These are phyloP conservation scores for Talaromyces sp. DNA, from an alignment of 2,329 filamentous ascomycete genomes.

Conservation along the genomic window DNA sequence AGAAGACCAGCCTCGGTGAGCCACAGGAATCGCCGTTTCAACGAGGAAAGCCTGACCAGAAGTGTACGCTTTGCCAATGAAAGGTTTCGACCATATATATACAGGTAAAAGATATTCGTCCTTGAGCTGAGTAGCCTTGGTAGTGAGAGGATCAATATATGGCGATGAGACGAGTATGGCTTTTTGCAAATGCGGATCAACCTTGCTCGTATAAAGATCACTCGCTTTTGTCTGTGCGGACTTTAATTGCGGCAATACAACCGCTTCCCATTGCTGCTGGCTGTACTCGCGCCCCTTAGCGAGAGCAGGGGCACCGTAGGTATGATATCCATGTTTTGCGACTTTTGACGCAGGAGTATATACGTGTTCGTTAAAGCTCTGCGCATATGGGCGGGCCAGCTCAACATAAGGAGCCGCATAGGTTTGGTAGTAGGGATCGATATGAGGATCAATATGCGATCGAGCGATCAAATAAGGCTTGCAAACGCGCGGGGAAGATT, in stretches of 20 bases:
- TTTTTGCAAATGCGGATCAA: slow-evolving; percentile 69
- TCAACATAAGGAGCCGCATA: slow-evolving; percentile 83
- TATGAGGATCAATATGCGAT: slow-evolving; percentile 64
- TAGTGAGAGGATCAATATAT: slow-evolving; percentile 63
- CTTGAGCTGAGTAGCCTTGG: slow-evolving; percentile 62
- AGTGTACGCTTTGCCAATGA: slow-evolving; percentile 63
- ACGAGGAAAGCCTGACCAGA: slow-evolving; percentile 61
- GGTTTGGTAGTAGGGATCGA: slow-evolving; percentile 77
- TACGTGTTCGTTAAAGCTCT: slow-evolving; percentile 52
- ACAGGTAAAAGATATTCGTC: slow-evolving; percentile 68
- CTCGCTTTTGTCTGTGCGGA: slow-evolving; percentile 57
- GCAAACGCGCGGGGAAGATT: slow-evolving; percentile 71
- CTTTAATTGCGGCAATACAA: slow-evolving; percentile 66
- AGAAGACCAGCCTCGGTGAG: slow-evolving; percentile 64
- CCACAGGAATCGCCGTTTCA: slow-evolving; percentile 65
- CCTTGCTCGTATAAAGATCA: slow-evolving; percentile 60
- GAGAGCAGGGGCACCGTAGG: slow-evolving; percentile 69
- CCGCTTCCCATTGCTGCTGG: slow-evolving; percentile 70
- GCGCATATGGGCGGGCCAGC: slow-evolving; percentile 65
- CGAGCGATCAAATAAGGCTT: slow-evolving; percentile 67
- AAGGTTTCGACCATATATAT: slow-evolving; percentile 68
- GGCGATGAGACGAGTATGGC: slow-evolving; percentile 56
- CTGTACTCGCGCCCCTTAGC: slow-evolving; percentile 62
- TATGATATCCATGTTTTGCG: slow-evolving; percentile 54
- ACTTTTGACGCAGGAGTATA: slow-evolving; percentile 64